phyloP scores from a whole-genome alignment of 305 asterid genomes.

The Fraxinus paxiana region DNA sequence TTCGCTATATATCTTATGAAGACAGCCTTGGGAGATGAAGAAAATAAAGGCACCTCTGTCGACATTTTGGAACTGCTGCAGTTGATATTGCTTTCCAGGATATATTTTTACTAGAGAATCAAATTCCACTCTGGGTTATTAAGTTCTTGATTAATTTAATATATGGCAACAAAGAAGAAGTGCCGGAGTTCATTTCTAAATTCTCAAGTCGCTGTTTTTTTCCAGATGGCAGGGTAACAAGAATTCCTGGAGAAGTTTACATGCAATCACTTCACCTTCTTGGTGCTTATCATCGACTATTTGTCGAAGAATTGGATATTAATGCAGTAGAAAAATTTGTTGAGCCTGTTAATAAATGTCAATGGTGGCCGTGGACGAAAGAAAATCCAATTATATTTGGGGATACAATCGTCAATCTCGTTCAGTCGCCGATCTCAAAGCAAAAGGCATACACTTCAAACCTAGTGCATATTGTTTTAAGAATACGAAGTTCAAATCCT shows the following conservation, averaged over 20 bases:
- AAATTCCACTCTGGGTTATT: neutral
- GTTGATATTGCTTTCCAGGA: neutral
- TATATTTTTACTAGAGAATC: neutral
- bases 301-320: neutral
- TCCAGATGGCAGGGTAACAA: neutral
- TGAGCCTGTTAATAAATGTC: neutral
- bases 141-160: neutral
- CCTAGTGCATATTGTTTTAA: neutral
- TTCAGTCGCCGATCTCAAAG: neutral
- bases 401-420: neutral
- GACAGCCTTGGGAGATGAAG: neutral
- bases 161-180: neutral
- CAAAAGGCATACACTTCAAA: neutral
- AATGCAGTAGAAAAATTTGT: neutral
- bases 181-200: neutral
- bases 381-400: neutral
- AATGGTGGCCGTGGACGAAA: neutral
- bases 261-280: neutral
- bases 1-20: neutral
- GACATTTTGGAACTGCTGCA: neutral
- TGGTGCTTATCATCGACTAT: neutral
- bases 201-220: neutral
- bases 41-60: neutral
- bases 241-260: neutral
- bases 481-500: neutral